Base-by-base conservation (phyloP, 2,329 filamentous ascomycete genomes). In the Penicillium aurantiogriseum region DNA sequence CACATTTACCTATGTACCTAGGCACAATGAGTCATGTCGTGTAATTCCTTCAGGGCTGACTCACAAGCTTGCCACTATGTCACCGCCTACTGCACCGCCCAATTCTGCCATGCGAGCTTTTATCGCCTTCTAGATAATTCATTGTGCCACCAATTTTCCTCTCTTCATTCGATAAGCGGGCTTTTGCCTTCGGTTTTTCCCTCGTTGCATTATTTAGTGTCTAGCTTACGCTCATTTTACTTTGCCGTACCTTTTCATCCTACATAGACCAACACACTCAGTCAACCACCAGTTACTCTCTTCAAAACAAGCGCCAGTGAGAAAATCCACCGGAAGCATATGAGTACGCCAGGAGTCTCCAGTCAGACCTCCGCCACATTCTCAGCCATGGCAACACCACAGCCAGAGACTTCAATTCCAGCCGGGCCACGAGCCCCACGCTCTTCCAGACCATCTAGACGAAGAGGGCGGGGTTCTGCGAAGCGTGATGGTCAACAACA, bases 381-480 rank as follows among this genome's bases (percentile, higher is more conserved):
- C 19, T 31, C 52, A 29, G 36, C 6, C 19, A 66, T 65, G 63
- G 54, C 60, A 35, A 52, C 52, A 9, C 25, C 57, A 11, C 19
- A 40, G 9, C 19, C 54, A 42, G 54, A 53, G 2, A 23, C 48
- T 29, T 44, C 40, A 25, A 33, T 39, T 8, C 40, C 54, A 21
- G 15, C 33, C 15, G 54, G 42, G 6, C 21, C 54, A 36, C 42
- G 48, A 27, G 49, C 61, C 40, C 54, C 67, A 49, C 68, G 64
- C 23, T 46, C 54, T 45, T 60, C 66, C 6, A 66, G 59, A 33
- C 38, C 58, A 15, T 48, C 54, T 19, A 56, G 68, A 62, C 69
- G 70, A 40, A 64, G 69, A 63, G 66, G 67, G 44, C 63, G 67
- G 57, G 70, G 69, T 44, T 66, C 69, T 58, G 64, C 66, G 39